Evolutionary conservation across 192 early-diverging fungal species (phyloP), one percentile per base, ranked within the genome.

Genomic region (Coemansia biformis): DNA sequence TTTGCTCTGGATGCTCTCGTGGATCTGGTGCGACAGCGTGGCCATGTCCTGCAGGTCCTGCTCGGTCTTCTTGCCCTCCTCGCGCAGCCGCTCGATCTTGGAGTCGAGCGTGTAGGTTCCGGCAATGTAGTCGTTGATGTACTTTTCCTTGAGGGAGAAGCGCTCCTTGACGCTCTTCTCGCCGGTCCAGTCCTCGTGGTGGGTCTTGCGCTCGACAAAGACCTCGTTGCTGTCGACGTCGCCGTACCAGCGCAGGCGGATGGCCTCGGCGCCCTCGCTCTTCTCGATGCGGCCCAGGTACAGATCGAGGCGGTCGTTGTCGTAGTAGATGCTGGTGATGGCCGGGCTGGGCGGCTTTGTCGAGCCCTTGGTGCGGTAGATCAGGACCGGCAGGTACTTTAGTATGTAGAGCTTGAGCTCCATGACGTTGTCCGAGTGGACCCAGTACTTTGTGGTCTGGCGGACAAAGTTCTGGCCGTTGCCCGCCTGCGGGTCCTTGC

Each of bases 171-270:
- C 82, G 51, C 78, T 81, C 64, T 87, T 89, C 54, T 94, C 91
- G 41, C 94, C 93, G 30, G 86, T 85, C 72, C 86, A 87, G 51
- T 91, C 90, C 59, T 98, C 94, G 41, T 85, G 85, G 71, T 98
- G 94, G 2, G 90, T 96, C 74, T 99, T 99, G 51, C 94, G 90
- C 79, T 99, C 96, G 26, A 97, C 82, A 77, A 93, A 99, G 46
- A 99, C 86, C 46, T 94, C 88, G 19, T 73, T 78, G 47, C 76
- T 80, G 33, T 85, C 81, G 84, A 87, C 88, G 45, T 85, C 86
- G 39, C 96, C 93, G 53, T 95, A 98, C 93, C 93, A 97, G 32
- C 92, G 85, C 43, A 95, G 55, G 33, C 94, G 88, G 48, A 97
- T 82, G 17, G 89, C 82, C 62, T 92, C 86, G 19, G 91, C 91